These are phyloP conservation scores for Rubroshorea leprosula DNA, from an alignment of 345 rosid genomes.

Conservation along the genomic window DNA sequence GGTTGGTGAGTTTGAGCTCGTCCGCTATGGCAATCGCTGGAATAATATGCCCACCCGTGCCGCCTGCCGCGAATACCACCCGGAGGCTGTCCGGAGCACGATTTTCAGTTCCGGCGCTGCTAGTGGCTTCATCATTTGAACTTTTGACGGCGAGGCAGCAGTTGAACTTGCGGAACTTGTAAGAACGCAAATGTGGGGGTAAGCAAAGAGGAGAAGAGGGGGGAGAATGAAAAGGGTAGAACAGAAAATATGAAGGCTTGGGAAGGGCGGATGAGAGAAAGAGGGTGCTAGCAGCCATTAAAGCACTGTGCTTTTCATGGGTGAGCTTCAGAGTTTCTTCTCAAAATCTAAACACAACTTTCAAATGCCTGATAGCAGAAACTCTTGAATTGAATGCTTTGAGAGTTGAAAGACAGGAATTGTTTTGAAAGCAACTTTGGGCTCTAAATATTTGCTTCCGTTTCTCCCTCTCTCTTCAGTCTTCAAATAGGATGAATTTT, in stretches of 20 bases:
- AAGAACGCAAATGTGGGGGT: background rate
- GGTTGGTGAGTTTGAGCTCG: slow-evolving; percentile 51
- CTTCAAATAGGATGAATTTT: too few relatives aligned
- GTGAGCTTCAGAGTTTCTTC: background rate
- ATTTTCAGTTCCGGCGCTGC: slow-evolving; percentile 5
- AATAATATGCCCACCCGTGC: slow-evolving; percentile 74
- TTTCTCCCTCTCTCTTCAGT: too few relatives aligned
- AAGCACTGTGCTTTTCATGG: slow-evolving; percentile 4
- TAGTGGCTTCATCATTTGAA: slow-evolving; percentile 15
- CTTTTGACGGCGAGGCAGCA: slow-evolving; percentile 34
- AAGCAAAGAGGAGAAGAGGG: slow-evolving; percentile 6
- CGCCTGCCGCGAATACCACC: slow-evolving; percentile 65
- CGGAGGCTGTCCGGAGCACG: slow-evolving; percentile 27
- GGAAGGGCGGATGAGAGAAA: slow-evolving; percentile 9
- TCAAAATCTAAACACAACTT: background rate
- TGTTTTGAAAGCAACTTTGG: too few relatives aligned
- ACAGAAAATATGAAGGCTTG: slow-evolving; percentile 15
- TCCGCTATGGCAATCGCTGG: slow-evolving; percentile 82
- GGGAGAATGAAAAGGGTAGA: slow-evolving; percentile 17
- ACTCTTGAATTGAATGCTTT: background rate
- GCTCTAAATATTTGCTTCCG: too few relatives aligned
- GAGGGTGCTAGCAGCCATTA: slow-evolving; percentile 29
- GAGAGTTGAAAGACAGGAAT: background rate
- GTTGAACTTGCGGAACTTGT: slow-evolving; percentile 14
- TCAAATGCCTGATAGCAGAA: too few relatives aligned